A percentile compares a stretch with the other conserved stretches of the same genome.
Conservation (phyloP, 306 rosid genomes). For the Arachis stenosperma region DNA sequence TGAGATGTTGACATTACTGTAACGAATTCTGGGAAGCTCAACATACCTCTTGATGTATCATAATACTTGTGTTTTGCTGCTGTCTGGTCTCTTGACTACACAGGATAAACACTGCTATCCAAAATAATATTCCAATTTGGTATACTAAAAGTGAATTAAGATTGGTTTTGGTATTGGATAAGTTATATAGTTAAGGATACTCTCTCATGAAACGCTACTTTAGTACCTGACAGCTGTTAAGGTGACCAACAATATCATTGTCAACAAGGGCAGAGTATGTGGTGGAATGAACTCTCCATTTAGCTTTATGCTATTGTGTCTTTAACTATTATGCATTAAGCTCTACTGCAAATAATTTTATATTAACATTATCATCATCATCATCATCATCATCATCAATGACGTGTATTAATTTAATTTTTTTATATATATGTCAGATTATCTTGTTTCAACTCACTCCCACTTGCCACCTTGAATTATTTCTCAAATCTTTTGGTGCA, state of each 20-base stretch:
- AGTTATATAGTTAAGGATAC: not conserved
- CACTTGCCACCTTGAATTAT: not conserved
- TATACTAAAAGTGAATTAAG: not conserved
- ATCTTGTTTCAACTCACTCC: not conserved
- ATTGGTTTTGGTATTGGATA: slow-evolving; percentile 2
- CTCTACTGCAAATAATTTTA: slow-evolving; percentile 9
- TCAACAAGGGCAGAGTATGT: not conserved
- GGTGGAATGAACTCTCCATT: not conserved
- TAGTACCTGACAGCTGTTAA: slow-evolving; percentile 3
- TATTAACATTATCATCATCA: not conserved
- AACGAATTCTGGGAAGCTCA: not conserved
- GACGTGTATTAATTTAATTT: not conserved
- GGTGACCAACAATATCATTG: not conserved
- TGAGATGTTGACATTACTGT: not conserved
- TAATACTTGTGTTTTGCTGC: not conserved
- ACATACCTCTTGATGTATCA: slow-evolving; percentile 12
- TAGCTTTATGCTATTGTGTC: not conserved
- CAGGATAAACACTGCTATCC: slow-evolving; percentile 7
- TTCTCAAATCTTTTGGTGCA: slow-evolving; percentile 11
- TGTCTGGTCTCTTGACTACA: not conserved
- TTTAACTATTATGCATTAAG: not conserved
- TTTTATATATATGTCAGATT: slow-evolving; percentile 11
- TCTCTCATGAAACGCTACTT: not conserved
- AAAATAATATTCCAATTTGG: not conserved
- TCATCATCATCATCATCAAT: not conserved